phyloP scores from a whole-genome alignment of 495 filamentous ascomycete genomes.

The Wilcoxina mikolae region DNA sequence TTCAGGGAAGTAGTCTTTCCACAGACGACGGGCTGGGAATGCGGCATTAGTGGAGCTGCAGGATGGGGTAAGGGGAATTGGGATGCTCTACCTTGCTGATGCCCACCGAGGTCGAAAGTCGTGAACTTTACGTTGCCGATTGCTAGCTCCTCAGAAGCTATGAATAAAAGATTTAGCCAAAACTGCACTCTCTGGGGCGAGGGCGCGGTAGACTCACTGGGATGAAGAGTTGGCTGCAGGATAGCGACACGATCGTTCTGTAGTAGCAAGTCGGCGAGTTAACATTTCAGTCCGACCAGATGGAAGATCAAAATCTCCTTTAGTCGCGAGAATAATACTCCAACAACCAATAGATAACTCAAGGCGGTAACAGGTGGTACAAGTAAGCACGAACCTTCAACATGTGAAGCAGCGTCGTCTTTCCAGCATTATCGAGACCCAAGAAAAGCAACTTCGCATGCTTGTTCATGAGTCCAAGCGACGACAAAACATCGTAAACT shows the following conservation, averaged over 20 bases:
- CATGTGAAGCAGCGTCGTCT: constrained; percentile 88
- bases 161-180: constrained; percentile 12
- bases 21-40: constrained; percentile 80
- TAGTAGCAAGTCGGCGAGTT: not conserved
- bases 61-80: not conserved
- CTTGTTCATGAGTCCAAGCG: constrained; percentile 87
- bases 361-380: not conserved
- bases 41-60: not conserved
- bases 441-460: constrained; percentile 88
- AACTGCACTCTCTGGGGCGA: not conserved
- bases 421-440: constrained; percentile 93
- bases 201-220: constrained; percentile 45
- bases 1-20: constrained; percentile 98
- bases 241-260: constrained; percentile 91
- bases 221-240: constrained; percentile 76
- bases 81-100: constrained; percentile 67
- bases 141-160: constrained; percentile 86
- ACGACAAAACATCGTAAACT: constrained; percentile 91
- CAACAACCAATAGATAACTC: not conserved
- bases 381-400: constrained; percentile 54
- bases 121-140: constrained; percentile 96
- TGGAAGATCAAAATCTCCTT: not conserved
- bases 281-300: not conserved
- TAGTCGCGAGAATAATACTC: not conserved
- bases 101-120: constrained; percentile 92